A percentile compares a stretch with the other conserved stretches of the same genome.
Conservation (phyloP, 257 asterid genomes). For the Coffea eugenioides region DNA sequence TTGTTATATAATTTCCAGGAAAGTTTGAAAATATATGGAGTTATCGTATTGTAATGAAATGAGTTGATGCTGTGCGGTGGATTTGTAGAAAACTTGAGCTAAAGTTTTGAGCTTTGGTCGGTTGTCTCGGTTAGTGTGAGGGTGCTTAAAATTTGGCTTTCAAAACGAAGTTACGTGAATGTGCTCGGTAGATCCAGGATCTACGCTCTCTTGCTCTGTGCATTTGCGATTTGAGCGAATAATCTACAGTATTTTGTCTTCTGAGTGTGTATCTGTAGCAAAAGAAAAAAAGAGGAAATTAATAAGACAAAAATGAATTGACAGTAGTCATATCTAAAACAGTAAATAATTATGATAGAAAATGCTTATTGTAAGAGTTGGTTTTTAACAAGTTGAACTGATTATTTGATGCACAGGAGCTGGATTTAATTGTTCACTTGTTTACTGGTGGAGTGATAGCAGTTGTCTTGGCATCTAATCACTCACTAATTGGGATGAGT, state of each 20-base stretch:
- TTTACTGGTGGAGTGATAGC: background rate
- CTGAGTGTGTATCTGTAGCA: no score
- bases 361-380: background rate
- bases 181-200: slow-evolving; percentile 18
- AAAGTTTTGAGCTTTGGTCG: background rate
- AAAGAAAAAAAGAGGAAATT: no score
- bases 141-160: slow-evolving; percentile 9
- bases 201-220: slow-evolving; percentile 8
- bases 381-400: no score
- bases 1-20: background rate
- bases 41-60: background rate
- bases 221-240: background rate
- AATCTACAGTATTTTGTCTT: no score
- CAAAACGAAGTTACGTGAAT: background rate
- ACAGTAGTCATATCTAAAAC: no score
- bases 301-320: no score
- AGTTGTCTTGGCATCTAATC: background rate
- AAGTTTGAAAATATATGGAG: no score
- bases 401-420: background rate
- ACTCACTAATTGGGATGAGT: background rate
- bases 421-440: background rate
- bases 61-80: background rate
- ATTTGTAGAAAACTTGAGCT: background rate
- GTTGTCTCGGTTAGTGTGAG: background rate
- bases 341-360: no score